Conservation (phyloP, 116 monocot genomes). For the Iris pallida region DNA sequence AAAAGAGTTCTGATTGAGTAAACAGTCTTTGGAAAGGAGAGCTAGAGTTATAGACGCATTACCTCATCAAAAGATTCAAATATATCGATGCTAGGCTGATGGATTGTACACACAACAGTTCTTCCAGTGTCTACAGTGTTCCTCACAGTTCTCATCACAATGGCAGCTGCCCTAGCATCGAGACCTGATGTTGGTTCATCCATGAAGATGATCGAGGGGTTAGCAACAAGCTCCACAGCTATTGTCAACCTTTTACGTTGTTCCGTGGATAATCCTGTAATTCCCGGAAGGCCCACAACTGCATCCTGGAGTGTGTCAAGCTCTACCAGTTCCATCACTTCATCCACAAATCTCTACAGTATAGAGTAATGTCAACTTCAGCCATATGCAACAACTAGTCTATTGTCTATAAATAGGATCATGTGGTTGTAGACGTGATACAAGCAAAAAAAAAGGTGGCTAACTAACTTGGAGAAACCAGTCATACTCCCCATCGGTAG, state of each 20-base stretch:
- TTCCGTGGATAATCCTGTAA: constrained; percentile 55
- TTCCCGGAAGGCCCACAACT: constrained; percentile 48
- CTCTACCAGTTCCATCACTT: constrained; percentile 13
- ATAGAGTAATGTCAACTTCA: neutral
- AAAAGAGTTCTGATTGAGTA: neutral
- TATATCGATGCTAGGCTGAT: constrained; percentile 68
- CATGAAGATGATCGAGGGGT: constrained; percentile 62
- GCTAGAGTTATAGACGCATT: neutral
- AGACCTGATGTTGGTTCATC: constrained; percentile 64
- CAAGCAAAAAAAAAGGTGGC: too few species aligned
- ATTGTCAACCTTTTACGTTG: constrained; percentile 60
- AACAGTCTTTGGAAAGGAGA: neutral
- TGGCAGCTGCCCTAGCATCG: constrained; percentile 53
- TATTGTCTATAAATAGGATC: neutral
- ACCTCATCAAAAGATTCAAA: constrained; percentile 71
- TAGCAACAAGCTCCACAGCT: constrained; percentile 57
- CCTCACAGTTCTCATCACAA: constrained; percentile 56
- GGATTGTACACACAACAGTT: constrained; percentile 58
- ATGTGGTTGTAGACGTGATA: too few species aligned
- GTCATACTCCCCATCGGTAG: too few species aligned
- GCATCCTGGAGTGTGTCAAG: constrained; percentile 20
- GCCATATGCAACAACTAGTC: neutral
- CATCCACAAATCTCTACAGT: constrained; percentile 4
- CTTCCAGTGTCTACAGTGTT: constrained; percentile 52
- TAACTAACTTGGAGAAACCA: too few species aligned